A percentile compares a stretch with the other conserved stretches of the same genome.
Conservation (phyloP, 352 stramenopile species). For the Pythium brassicae region DNA sequence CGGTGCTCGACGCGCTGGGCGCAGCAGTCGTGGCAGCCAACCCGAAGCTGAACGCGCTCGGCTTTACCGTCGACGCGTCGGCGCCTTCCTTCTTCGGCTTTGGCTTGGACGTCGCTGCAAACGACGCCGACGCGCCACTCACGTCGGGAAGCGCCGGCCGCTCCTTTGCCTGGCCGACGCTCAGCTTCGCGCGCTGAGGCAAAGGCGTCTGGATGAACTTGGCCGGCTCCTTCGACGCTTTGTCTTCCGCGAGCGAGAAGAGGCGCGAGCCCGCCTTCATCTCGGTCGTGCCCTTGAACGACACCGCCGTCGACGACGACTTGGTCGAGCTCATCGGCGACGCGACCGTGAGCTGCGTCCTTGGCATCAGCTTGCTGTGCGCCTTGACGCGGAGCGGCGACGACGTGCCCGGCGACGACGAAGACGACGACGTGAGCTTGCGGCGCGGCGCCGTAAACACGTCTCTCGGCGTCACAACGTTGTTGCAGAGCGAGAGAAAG, state of each 20-base stretch:
- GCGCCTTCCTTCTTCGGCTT: conserved; percentile 2
- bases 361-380: conserved; percentile 69
- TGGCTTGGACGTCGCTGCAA: background rate
- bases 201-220: conserved; percentile 49
- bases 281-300: conserved; percentile 47
- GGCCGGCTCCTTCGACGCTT: conserved; percentile 42
- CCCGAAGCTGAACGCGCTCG: conserved; percentile 9
- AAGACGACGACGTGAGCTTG: conserved; percentile 19
- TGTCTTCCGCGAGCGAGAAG: conserved; percentile 56
- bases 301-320: conserved; percentile 32
- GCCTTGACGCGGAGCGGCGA: conserved; percentile 39
- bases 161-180: conserved; percentile 32
- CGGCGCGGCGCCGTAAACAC: conserved; percentile 39
- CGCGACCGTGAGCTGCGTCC: conserved; percentile 56
- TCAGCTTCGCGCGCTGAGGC: conserved; percentile 34
- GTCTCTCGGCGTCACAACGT: conserved; percentile 49
- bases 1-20: background rate
- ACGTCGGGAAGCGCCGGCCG: conserved; percentile 32
- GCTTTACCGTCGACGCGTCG: background rate
- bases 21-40: background rate
- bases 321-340: conserved; percentile 57
- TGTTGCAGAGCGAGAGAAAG: conserved; percentile 62
- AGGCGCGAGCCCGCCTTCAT: conserved; percentile 57
- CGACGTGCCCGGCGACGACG: conserved; percentile 12
- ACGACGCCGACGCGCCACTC: background rate